Conservation (phyloP, 139 green algal species). For the Asterochloris erici region DNA sequence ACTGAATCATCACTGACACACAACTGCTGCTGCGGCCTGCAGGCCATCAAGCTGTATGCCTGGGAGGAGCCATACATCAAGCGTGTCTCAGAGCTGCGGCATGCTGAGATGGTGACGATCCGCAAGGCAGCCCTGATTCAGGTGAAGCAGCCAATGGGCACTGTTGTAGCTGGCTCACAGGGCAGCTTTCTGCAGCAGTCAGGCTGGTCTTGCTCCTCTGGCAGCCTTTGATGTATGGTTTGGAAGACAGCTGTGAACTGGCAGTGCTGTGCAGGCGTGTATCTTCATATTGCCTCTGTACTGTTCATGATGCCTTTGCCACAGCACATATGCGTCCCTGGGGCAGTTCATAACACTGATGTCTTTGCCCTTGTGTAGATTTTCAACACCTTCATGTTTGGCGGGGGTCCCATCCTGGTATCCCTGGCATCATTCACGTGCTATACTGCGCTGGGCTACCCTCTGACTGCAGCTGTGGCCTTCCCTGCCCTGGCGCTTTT, state of each 20-base stretch:
- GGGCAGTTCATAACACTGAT: no score
- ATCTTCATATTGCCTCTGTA: no score
- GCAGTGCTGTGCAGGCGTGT: no score
- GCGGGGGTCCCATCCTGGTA: constrained; percentile 41
- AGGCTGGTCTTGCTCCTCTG: no score
- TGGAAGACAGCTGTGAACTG: no score
- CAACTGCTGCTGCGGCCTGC: constrained; percentile 55
- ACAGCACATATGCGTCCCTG: no score
- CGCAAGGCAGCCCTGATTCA: constrained; percentile 24
- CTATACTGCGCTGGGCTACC: constrained; percentile 46
- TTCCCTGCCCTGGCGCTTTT: constrained; percentile 83
- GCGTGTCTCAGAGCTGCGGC: constrained; percentile 63
- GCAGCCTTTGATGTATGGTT: no score
- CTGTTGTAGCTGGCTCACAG: no score
- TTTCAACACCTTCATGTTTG: constrained; percentile 21
- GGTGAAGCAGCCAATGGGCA: no score
- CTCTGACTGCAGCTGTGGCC: constrained; percentile 68
- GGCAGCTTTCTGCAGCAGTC: constrained; percentile 15
- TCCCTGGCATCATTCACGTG: constrained; percentile 52
- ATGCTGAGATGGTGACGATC: constrained; percentile 63
- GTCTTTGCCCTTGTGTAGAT: neutral
- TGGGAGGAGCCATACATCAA: constrained; percentile 82
- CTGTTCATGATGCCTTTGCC: no score
- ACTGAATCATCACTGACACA: no score
- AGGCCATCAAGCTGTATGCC: constrained; percentile 93